Conservation (phyloP, 169 alveolate species). For the Besnoitia besnoiti region DNA sequence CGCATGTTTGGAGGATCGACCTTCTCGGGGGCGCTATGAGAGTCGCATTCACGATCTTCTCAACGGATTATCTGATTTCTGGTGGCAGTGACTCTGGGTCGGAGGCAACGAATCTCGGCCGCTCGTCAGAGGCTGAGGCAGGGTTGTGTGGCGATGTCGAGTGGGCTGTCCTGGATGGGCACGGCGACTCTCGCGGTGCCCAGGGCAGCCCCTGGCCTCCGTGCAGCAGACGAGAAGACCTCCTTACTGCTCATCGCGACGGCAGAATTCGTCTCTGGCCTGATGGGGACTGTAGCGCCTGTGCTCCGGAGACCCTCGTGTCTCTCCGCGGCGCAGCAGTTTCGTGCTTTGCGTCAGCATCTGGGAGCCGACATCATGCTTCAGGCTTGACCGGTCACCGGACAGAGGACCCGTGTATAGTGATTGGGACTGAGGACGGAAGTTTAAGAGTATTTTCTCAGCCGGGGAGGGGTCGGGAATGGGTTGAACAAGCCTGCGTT, state of each 20-base stretch:
- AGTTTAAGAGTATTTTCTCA: background rate
- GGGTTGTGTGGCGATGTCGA: background rate
- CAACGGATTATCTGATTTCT: too few species aligned
- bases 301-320: background rate
- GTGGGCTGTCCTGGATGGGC: background rate
- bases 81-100: too few species aligned
- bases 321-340: background rate
- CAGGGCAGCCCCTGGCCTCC: background rate
- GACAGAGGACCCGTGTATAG: background rate
- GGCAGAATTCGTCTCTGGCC: constrained; percentile 22
- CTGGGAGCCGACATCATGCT: background rate
- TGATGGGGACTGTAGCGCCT: background rate
- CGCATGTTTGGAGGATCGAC: too few species aligned
- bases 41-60: too few species aligned
- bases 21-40: too few species aligned
- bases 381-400: background rate
- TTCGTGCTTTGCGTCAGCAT: background rate
- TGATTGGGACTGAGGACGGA: constrained; percentile 4
- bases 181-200: background rate
- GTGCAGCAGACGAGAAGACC: background rate
- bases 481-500: background rate
- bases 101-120: too few species aligned
- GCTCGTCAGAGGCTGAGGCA: background rate
- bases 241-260: background rate
- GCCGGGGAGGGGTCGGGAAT: background rate